Conservation (phyloP, 202 grass and related monocot genomes). For the Musa balbisiana region DNA sequence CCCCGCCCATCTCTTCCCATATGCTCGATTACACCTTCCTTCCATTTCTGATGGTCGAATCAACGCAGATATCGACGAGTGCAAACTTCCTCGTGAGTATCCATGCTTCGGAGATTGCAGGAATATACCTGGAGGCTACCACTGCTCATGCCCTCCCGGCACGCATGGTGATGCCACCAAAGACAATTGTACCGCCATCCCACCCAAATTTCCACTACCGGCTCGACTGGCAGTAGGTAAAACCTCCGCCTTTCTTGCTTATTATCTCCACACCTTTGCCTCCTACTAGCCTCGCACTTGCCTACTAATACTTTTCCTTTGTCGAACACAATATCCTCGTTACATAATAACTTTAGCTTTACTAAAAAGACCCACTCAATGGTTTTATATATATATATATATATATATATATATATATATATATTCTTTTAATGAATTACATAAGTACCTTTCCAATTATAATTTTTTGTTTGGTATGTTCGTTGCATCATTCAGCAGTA, state of each 20-base stretch:
- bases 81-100: not conserved
- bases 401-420: too few species aligned
- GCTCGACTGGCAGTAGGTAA: not conserved
- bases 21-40: not conserved
- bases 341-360: too few species aligned
- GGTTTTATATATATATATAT: too few species aligned
- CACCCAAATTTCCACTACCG: constrained; percentile 1
- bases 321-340: not conserved
- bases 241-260: too few species aligned
- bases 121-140: not conserved
- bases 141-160: not conserved
- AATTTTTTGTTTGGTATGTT: too few species aligned
- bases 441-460: too few species aligned
- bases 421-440: too few species aligned
- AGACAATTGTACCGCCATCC: not conserved
- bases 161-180: not conserved
- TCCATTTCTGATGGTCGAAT: not conserved
- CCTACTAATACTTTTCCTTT: too few species aligned
- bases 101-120: not conserved
- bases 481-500: too few species aligned
- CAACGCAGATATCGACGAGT: not conserved
- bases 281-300: too few species aligned
- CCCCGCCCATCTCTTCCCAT: not conserved
- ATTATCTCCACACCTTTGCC: too few species aligned
- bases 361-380: too few species aligned